Conservation (phyloP, 192 early-diverging fungal species). For the Coemansia sp. region DNA sequence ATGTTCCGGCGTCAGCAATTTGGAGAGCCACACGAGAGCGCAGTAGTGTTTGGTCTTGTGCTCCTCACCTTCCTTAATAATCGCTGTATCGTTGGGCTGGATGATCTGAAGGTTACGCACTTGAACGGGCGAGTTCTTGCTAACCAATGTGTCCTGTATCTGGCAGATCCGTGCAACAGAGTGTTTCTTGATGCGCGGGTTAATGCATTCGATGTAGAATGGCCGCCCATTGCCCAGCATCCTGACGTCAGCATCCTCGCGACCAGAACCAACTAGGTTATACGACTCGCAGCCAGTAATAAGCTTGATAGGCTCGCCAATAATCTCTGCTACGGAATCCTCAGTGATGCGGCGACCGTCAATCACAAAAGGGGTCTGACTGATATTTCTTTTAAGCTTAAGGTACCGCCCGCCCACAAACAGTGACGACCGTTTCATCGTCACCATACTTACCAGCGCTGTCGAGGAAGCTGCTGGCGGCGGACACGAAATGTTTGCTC, state of each 20-base stretch:
- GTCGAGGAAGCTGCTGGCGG: conserved; percentile 22
- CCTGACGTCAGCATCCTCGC: conserved; percentile 94
- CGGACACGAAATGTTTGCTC: conserved; percentile 18
- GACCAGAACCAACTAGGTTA: conserved; percentile 81
- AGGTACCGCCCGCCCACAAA: conserved; percentile 72
- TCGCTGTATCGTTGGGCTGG: conserved; percentile 53
- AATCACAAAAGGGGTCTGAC: conserved; percentile 84
- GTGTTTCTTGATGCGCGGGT: conserved; percentile 62
- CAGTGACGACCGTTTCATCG: conserved; percentile 55
- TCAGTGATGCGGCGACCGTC: conserved; percentile 67
- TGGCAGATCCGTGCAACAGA: conserved; percentile 36
- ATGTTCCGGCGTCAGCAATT: conserved; percentile 53
- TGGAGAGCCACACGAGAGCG: conserved; percentile 68
- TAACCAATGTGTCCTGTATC: conserved; percentile 53
- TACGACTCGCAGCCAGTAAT: conserved; percentile 63
- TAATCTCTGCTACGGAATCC: conserved; percentile 77
- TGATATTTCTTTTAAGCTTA: conserved; percentile 71
- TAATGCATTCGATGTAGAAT: conserved; percentile 85
- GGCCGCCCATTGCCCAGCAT: conserved; percentile 91
- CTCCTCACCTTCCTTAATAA: conserved; percentile 76
- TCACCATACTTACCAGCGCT: conserved; percentile 38
- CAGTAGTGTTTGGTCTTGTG: conserved; percentile 70
- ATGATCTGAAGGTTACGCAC: conserved; percentile 55
- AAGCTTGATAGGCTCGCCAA: conserved; percentile 59
- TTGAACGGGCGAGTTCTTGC: conserved; percentile 55